phyloP scores from a whole-genome alignment of 2,329 filamentous ascomycete species.

The Sporothrix euskadiensis region DNA sequence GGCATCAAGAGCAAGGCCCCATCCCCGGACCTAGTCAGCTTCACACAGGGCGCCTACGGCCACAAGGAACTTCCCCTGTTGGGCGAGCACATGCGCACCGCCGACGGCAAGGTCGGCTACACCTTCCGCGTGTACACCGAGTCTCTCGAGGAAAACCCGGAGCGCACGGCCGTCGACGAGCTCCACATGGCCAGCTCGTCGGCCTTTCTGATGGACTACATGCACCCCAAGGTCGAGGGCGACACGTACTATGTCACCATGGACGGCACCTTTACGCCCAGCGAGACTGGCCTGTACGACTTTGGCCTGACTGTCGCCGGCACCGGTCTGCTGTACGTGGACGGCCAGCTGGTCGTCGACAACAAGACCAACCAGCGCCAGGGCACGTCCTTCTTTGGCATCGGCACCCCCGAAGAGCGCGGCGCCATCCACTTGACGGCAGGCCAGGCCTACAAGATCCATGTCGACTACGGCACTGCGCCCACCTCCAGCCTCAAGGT shows the following conservation, averaged over 20 bases:
- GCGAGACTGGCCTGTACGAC: conserved; percentile 38
- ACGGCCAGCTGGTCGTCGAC: conserved; percentile 42
- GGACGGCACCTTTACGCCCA: conserved; percentile 38
- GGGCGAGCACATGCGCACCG: conserved; percentile 25
- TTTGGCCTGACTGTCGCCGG: conserved; percentile 40
- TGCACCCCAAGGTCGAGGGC: conserved; percentile 40
- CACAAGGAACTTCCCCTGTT: conserved; percentile 32
- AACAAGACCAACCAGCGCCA: conserved; percentile 39
- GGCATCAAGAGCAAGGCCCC: conserved; percentile 41
- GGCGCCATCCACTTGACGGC: conserved; percentile 36
- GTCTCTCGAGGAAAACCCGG: conserved; percentile 10
- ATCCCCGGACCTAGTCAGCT: conserved; percentile 36
- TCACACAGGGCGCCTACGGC: conserved; percentile 28
- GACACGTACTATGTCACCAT: conserved; percentile 45
- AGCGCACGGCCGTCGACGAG: conserved; percentile 38
- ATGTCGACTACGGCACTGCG: conserved; percentile 34
- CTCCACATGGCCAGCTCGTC: conserved; percentile 47
- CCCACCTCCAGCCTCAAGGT: conserved; percentile 26
- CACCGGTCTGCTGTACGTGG: conserved; percentile 41
- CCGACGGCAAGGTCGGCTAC: conserved; percentile 28
- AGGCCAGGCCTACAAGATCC: conserved; percentile 38
- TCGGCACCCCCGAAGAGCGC: conserved; percentile 40
- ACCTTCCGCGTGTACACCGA: conserved; percentile 30
- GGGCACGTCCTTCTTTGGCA: conserved; percentile 39
- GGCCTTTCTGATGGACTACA: conserved; percentile 53